Evolutionary conservation across 1,284 basidiomycete genomes (phyloP), one percentile per base, ranked within the genome.

Genomic region (Apiotrichum porosum): DNA sequence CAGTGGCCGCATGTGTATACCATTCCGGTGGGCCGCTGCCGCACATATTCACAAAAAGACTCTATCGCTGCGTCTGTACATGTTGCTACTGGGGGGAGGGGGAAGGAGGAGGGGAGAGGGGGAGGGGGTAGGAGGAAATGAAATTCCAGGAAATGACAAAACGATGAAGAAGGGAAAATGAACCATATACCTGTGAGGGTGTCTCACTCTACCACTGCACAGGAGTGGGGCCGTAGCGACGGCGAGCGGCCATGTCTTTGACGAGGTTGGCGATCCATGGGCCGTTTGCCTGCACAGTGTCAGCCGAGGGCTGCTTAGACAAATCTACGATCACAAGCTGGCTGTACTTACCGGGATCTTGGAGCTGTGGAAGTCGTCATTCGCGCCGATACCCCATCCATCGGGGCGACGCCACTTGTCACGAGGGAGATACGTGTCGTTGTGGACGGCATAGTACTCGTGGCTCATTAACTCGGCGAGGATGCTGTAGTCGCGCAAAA

Each of bases 361-460:
- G 12, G 38, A 31, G 13, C 52, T 41, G 31, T 60, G 58, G 50
- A 60, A 60, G n/a, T 47, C 50, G 13, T 47, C 31, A 10, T 32
- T 40, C 4, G 49, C 46, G 9, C 28, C 42, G 5, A 55, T 47
- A 15, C 43, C 37, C 37, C 43, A 57, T n/a, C 58, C 58, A 31
- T 57, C 49, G 17, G 30, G 22, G 42, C 56, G 47, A 22, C 40
- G 32, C 58, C 58, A 61, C 38, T 47, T 41, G 33, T 10, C 18
- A 2, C 5, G 31, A 4, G 60, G 51, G 44, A 62, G 56, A 14
- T 51, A 40, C 6, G 39, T 47, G 50, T 60, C 54, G 37, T 57
- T 52, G 45, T 62, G 60, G 12, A 62, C 47, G 4, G 56, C 46
- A 26, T 58, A 60, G 47, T 62, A 58, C 33, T 62, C 60, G 47